Evolutionary conservation across 495 filamentous ascomycete genomes (phyloP).

Genomic region (Bacidia gigantensis): DNA sequence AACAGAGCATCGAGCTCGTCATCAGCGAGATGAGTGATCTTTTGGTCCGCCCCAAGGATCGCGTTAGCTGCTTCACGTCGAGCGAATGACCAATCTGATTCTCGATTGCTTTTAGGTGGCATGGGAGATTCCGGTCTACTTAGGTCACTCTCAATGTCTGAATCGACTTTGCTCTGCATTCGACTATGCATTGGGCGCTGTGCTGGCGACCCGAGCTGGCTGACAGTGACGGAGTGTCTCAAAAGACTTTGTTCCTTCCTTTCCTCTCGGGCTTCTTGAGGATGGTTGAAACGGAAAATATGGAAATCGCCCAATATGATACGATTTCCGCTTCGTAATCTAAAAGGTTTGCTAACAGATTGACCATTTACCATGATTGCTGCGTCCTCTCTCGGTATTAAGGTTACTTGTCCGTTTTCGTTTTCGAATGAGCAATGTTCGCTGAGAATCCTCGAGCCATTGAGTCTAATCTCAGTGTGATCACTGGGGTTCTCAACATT

Average conservation of each 20-base stretch:
- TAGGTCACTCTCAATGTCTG: slow-evolving; percentile 52
- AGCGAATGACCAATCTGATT: slow-evolving; percentile 94
- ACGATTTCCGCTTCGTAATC: slow-evolving; percentile 80
- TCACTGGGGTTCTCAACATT: slow-evolving; percentile 75
- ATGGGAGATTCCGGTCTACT: slow-evolving; percentile 71
- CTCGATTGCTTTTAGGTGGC: slow-evolving; percentile 53
- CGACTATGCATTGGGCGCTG: slow-evolving; percentile 65
- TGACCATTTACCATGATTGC: slow-evolving; percentile 97
- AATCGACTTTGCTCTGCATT: slow-evolving; percentile 57
- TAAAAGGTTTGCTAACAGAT: slow-evolving; percentile 65
- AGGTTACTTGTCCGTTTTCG: slow-evolving; percentile 74
- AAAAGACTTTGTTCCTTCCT: slow-evolving; percentile 78
- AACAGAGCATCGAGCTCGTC: slow-evolving; percentile 91
- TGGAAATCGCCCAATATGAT: slow-evolving; percentile 98
- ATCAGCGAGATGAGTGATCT: slow-evolving; percentile 75
- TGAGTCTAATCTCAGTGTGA: slow-evolving; percentile 78
- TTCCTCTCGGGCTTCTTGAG: slow-evolving; percentile 87
- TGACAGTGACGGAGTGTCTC: slow-evolving; percentile 76
- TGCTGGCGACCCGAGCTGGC: slow-evolving; percentile 59
- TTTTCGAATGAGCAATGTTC: slow-evolving; percentile 94
- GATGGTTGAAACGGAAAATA: slow-evolving; percentile 98
- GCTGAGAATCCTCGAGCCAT: slow-evolving; percentile 80
- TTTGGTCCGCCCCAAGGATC: slow-evolving; percentile 82
- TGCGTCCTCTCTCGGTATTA: slow-evolving; percentile 78
- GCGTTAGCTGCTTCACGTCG: slow-evolving; percentile 82